Percentiles rank a stretch among this genome's conserved stretches.
Conservation (phyloP, 2,329 filamentous ascomycete species). For the Chaetomium olivaceum region DNA sequence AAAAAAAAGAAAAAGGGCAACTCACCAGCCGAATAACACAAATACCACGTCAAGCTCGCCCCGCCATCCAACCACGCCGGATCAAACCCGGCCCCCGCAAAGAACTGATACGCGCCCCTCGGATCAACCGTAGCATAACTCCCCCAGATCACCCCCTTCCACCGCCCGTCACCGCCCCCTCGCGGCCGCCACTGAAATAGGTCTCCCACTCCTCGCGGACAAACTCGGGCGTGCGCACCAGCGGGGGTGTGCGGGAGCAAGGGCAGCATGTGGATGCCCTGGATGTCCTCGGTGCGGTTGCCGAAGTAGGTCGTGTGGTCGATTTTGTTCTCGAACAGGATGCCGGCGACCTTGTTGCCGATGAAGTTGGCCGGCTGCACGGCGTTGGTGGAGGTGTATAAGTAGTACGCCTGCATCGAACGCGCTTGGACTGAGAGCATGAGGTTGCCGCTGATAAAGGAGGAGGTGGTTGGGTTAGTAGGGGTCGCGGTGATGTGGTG, state of each 20-base stretch:
- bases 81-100: slow-evolving; percentile 66
- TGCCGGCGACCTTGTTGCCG: slow-evolving; percentile 71
- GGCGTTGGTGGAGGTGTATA: slow-evolving; percentile 70
- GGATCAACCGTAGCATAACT: slow-evolving; percentile 81
- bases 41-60: slow-evolving; percentile 80
- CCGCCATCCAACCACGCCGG: slow-evolving; percentile 75
- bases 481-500: background rate
- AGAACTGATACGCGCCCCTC: slow-evolving; percentile 69
- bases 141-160: slow-evolving; percentile 81
- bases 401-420: slow-evolving; percentile 76
- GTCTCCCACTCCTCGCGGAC: slow-evolving; percentile 80
- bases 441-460: slow-evolving; percentile 62
- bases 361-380: slow-evolving; percentile 75
- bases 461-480: background rate
- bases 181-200: slow-evolving; percentile 70
- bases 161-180: slow-evolving; percentile 67
- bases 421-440: slow-evolving; percentile 79
- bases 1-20: slow-evolving; percentile 25
- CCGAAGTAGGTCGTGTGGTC: slow-evolving; percentile 94
- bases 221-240: slow-evolving; percentile 67
- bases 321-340: slow-evolving; percentile 91
- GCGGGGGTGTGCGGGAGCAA: slow-evolving; percentile 66
- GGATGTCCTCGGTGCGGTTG: slow-evolving; percentile 67
- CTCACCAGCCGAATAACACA: slow-evolving; percentile 75
- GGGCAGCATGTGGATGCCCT: slow-evolving; percentile 83